A percentile compares a stretch with the other conserved stretches of the same genome.
Conservation (phyloP, 371 early-diverging fungal genomes). For the Rhizopus stolonifer region DNA sequence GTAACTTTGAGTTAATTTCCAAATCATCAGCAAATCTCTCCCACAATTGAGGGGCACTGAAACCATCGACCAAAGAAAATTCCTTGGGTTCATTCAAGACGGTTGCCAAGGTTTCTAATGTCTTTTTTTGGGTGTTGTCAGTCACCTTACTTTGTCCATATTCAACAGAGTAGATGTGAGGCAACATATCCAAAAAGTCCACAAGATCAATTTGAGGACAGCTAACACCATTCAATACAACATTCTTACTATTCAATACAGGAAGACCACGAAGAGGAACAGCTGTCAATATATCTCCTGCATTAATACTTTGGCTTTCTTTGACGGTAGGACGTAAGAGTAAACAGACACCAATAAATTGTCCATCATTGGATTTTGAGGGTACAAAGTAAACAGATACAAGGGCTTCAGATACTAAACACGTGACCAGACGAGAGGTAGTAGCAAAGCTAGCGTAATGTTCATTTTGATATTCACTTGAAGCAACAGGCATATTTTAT, state of each 20-base stretch:
- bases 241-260: slow-evolving; percentile 16
- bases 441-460: slow-evolving; percentile 56
- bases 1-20: slow-evolving; percentile 30
- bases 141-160: background rate
- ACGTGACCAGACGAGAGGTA: slow-evolving; percentile 58
- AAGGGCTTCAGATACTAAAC: slow-evolving; percentile 60
- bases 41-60: slow-evolving; percentile 44
- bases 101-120: slow-evolving; percentile 6
- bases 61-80: slow-evolving; percentile 27
- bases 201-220: slow-evolving; percentile 38
- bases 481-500: slow-evolving; percentile 22
- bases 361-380: background rate
- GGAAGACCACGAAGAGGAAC: slow-evolving; percentile 46
- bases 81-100: background rate
- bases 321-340: slow-evolving; percentile 20
- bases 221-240: slow-evolving; percentile 23
- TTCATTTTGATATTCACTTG: slow-evolving; percentile 25
- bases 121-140: slow-evolving; percentile 2
- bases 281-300: slow-evolving; percentile 34
- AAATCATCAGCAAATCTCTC: slow-evolving; percentile 32
- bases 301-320: slow-evolving; percentile 5
- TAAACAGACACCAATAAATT: slow-evolving; percentile 24
- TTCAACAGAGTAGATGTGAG: slow-evolving; percentile 34
- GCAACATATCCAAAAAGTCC: slow-evolving; percentile 46
- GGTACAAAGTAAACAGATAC: slow-evolving; percentile 46